Evolutionary conservation across 257 asterid genomes (phyloP).

Genomic region (Nicotiana knightiana): DNA sequence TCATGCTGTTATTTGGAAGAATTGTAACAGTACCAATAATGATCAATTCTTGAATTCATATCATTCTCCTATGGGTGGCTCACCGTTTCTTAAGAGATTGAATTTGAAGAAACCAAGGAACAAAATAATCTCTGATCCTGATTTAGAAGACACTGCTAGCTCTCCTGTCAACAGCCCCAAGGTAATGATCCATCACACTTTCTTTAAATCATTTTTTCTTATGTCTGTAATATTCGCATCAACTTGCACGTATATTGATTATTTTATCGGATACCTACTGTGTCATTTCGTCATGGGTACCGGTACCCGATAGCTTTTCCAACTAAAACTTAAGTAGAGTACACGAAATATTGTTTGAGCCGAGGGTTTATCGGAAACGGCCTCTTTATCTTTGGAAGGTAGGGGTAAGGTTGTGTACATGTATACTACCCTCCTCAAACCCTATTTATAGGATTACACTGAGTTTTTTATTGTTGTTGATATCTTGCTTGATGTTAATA

Average conservation of each 20-base stretch:
- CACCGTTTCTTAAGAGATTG: constrained; percentile 29
- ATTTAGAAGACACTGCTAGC: constrained; percentile 72
- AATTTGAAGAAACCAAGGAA: constrained; percentile 34
- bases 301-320: background rate
- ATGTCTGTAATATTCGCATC: background rate
- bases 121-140: constrained; percentile 27
- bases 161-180: constrained; percentile 77
- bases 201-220: background rate
- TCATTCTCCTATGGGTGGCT: constrained; percentile 4
- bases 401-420: no score
- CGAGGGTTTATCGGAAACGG: no score
- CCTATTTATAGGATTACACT: no score
- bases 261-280: no score
- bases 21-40: background rate
- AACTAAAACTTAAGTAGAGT: background rate
- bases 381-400: no score
- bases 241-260: background rate
- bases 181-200: constrained; percentile 22
- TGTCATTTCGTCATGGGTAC: no score
- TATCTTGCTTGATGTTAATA: constrained; percentile 8
- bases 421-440: no score
- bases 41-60: background rate
- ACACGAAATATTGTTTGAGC: background rate
- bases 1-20: constrained; percentile 44
- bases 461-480: no score